phyloP scores from a whole-genome alignment of 768 basidiomycete genomes.

The Hericium rajendrae region DNA sequence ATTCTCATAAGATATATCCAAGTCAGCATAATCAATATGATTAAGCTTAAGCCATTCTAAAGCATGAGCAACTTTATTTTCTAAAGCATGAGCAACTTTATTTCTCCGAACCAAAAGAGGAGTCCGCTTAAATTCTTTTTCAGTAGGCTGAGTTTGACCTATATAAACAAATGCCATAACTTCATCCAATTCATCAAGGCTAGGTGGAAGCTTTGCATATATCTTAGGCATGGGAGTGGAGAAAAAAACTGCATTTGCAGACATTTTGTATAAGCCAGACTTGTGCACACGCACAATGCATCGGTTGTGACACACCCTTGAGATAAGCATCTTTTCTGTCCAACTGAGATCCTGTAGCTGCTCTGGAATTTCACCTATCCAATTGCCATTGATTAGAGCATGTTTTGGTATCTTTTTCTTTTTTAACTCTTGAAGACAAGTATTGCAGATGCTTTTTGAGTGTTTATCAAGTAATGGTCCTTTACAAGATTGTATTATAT shows the following conservation, averaged over 20 bases:
- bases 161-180: conserved; percentile 23
- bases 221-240: conserved; percentile 8
- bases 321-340: conserved; percentile 23
- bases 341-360: conserved; percentile 20
- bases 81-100: too few species aligned
- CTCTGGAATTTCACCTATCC: conserved; percentile 26
- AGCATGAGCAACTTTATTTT: too few species aligned
- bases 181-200: conserved; percentile 11
- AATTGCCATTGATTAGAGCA: conserved; percentile 26
- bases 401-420: conserved; percentile 14
- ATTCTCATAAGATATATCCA: conserved; percentile 6
- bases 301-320: conserved; percentile 20
- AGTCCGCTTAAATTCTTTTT: conserved; percentile 18
- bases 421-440: background rate
- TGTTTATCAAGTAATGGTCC: background rate
- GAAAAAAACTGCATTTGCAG: conserved; percentile 12
- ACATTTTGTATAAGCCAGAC: conserved; percentile 16
- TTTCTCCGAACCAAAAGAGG: conserved; percentile 17
- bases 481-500: background rate
- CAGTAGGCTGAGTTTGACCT: conserved; percentile 18
- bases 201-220: conserved; percentile 9
- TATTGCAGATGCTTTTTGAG: background rate
- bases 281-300: conserved; percentile 23
- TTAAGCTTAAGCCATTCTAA: conserved; percentile 16
- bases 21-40: conserved; percentile 9